Evolutionary conservation across 2,329 filamentous ascomycete genomes (phyloP), one percentile per base, ranked within the genome.

Genomic region (Monascus ruber): DNA sequence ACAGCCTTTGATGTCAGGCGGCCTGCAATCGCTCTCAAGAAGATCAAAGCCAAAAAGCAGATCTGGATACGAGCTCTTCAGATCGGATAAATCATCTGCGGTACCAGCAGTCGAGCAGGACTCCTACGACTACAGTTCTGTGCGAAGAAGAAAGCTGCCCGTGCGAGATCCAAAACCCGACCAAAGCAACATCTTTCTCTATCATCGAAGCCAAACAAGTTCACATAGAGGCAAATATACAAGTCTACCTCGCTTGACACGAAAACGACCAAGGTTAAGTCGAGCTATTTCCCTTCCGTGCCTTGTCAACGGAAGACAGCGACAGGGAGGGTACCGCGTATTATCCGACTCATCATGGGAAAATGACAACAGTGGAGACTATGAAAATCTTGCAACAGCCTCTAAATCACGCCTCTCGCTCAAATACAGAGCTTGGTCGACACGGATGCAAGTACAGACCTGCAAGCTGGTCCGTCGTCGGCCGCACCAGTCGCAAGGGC

Each of bases 341-440:
- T 6, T 10, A 24, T 34, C 31, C 17, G 37, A 34, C 10, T 24
- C n/a, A 24, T 27, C 32, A 24, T 25, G 17, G 8, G 24, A 34
- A 24, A 42, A 17, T 8, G n/a, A 26, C 24, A 26, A 11, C n/a
- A 28, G n/a, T 8, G 10, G 6, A 6, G 33, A 26, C 26, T 33
- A 26, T 26, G 26, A 24, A 27, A 43, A 37, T 34, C 11, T 17
- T 37, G 11, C 41, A n/a, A 7, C 6, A 31, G 9, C 7, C 4
- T n/a, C 28, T 10, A 27, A 4, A 9, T 8, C 5, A 36, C 27
- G 28, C 26, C 33, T 33, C 28, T 43, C 48, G 8, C 50, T 51
- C 11, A 62, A 47, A 36, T 59, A 61, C 39, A 53, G 55, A 38
- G 44, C 47, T 26, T 65, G 61, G 62, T 59, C 59, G 24, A 54